These are phyloP conservation scores for Amaranthus palmeri DNA, from an alignment of 148 eudicot genomes.

Conservation along the genomic window DNA sequence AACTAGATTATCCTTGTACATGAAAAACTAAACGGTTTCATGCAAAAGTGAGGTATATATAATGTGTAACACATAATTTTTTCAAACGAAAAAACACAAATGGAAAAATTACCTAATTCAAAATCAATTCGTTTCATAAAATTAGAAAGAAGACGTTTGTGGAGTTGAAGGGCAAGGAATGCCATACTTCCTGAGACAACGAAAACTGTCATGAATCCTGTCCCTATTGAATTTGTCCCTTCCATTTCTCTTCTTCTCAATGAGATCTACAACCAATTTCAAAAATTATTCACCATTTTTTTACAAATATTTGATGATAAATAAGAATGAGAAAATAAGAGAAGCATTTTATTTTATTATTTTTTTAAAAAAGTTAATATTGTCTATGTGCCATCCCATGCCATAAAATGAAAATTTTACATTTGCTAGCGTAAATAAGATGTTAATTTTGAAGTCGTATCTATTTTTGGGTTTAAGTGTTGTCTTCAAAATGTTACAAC, in stretches of 20 bases:
- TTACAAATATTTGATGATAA: neutral
- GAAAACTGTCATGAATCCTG: slow-evolving; percentile 64
- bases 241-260: slow-evolving; percentile 37
- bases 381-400: no score
- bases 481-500: neutral
- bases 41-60: no score
- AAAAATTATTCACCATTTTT: neutral
- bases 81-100: neutral
- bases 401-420: no score
- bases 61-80: neutral
- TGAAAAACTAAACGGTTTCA: no score
- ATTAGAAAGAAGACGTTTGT: slow-evolving; percentile 66
- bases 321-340: slow-evolving; percentile 5
- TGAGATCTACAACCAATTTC: neutral
- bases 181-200: slow-evolving; percentile 78
- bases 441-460: neutral
- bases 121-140: slow-evolving; percentile 71
- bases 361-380: no score
- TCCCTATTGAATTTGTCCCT: slow-evolving; percentile 32
- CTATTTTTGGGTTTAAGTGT: neutral
- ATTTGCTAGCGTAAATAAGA: no score
- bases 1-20: no score
- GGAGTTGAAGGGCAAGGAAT: slow-evolving; percentile 53
- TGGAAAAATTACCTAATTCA: slow-evolving; percentile 42
- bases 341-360: neutral